phyloP scores from a whole-genome alignment of 2,329 filamentous ascomycete genomes.

The Colletotrichum sp. region DNA sequence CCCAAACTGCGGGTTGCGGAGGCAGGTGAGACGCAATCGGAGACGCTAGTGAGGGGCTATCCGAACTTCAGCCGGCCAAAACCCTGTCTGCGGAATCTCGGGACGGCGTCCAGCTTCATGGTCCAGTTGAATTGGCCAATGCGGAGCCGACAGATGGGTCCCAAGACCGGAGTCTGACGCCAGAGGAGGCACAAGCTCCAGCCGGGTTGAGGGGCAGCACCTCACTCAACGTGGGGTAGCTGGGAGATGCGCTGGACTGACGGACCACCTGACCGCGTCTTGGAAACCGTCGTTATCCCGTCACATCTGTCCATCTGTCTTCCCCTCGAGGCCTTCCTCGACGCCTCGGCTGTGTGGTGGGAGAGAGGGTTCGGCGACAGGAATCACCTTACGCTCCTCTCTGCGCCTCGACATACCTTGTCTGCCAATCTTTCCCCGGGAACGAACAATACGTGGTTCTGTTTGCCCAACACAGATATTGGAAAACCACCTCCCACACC shows the following conservation, averaged over 20 bases:
- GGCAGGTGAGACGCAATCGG: not conserved
- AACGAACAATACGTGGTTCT: not conserved
- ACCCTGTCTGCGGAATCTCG: constrained; percentile 14
- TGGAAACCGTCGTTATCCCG: not conserved
- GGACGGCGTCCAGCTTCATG: constrained; percentile 13
- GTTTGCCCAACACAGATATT: not conserved
- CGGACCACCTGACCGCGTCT: not conserved
- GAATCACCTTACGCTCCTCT: not conserved
- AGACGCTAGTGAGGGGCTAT: not conserved
- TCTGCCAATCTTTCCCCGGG: not conserved
- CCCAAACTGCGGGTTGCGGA: not conserved
- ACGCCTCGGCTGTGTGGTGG: not conserved
- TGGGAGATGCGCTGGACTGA: not conserved
- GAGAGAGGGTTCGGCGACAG: not conserved
- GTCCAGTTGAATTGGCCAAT: constrained; percentile 1
- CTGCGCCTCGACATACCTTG: not conserved
- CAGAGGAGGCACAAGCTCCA: not conserved
- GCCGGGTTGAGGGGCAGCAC: constrained; percentile 7
- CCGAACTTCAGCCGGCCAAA: constrained; percentile 2
- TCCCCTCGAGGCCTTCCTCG: not conserved
- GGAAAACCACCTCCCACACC: not conserved
- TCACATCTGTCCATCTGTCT: not conserved
- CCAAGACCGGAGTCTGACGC: not conserved
- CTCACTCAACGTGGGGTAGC: constrained; percentile 11
- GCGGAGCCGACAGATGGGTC: not conserved